phyloP scores from a whole-genome alignment of 805 yeast genomes.

The Lachancea mirantina region DNA sequence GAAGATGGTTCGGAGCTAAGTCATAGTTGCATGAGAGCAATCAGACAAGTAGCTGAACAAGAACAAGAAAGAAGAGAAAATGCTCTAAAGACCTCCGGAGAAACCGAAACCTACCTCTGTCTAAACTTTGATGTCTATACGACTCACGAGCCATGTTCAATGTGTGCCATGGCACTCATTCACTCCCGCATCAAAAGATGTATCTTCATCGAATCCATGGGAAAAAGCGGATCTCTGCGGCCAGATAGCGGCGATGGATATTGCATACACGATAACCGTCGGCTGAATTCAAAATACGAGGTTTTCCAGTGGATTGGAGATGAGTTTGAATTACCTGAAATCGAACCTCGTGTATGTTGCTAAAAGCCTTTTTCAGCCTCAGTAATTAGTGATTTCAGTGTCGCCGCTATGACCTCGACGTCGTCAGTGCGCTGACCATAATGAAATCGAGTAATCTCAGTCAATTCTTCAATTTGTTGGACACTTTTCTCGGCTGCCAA shows the following conservation, averaged over 20 bases:
- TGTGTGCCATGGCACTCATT: constrained; percentile 94
- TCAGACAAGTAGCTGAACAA: constrained; percentile 51
- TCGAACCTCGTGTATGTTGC: constrained; percentile 26
- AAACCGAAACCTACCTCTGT: constrained; percentile 51
- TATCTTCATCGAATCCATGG: constrained; percentile 47
- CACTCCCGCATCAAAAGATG: constrained; percentile 78
- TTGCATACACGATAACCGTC: constrained; percentile 66
- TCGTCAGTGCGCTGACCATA: no score
- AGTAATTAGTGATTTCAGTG: not conserved
- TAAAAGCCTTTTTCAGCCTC: constrained; percentile 5
- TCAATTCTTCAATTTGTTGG: no score
- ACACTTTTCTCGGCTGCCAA: not conserved
- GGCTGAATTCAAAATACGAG: constrained; percentile 82
- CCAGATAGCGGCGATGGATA: constrained; percentile 56
- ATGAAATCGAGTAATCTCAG: no score
- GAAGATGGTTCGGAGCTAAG: constrained; percentile 42
- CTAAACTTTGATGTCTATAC: constrained; percentile 71
- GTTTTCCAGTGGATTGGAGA: constrained; percentile 64
- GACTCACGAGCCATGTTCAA: constrained; percentile 92
- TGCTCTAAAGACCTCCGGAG: constrained; percentile 2
- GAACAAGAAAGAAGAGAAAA: constrained; percentile 28
- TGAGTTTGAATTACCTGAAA: constrained; percentile 18
- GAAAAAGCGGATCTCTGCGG: constrained; percentile 48
- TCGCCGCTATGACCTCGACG: not conserved
- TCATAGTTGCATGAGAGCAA: constrained; percentile 73